A percentile compares a stretch with the other conserved stretches of the same genome.
phyloP scores from a whole-genome alignment of 2,329 filamentous ascomycete species.

The Diaporthe nobilis region DNA sequence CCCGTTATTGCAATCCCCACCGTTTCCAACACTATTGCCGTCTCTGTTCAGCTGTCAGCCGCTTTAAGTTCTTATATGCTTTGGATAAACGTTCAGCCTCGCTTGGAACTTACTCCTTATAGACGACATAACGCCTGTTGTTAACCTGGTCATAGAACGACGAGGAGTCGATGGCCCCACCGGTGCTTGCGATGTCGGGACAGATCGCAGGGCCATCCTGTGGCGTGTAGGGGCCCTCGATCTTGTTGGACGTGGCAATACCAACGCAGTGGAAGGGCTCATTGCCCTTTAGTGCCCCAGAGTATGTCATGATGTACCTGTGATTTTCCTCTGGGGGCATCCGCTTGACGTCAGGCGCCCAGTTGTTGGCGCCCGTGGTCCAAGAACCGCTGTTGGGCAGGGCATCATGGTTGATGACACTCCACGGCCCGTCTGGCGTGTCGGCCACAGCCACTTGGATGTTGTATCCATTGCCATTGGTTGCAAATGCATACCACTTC shows the following conservation, averaged over 20 bases:
- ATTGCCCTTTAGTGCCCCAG: constrained; percentile 58
- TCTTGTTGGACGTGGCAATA: constrained; percentile 61
- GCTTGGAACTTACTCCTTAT: constrained; percentile 59
- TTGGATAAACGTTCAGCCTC: not conserved
- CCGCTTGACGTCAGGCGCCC: constrained; percentile 72
- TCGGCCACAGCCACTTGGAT: constrained; percentile 68
- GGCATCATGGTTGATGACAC: constrained; percentile 64
- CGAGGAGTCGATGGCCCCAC: constrained; percentile 74
- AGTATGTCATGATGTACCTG: constrained; percentile 72
- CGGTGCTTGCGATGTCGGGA: constrained; percentile 59
- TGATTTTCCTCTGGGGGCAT: constrained; percentile 57
- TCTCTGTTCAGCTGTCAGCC: constrained; percentile 58
- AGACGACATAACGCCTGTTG: constrained; percentile 71
- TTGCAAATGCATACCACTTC: constrained; percentile 71
- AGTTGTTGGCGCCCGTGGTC: constrained; percentile 68
- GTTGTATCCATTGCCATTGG: constrained; percentile 63
- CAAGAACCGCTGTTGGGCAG: constrained; percentile 66
- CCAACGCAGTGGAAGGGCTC: constrained; percentile 70
- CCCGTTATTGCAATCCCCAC: constrained; percentile 61
- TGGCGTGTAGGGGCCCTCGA: constrained; percentile 68
- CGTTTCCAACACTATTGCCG: constrained; percentile 66
- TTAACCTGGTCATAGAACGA: constrained; percentile 68
- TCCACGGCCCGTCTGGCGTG: constrained; percentile 62
- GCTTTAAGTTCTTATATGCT: not conserved
- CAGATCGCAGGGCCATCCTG: constrained; percentile 65